Evolutionary conservation across 148 eudicot genomes (phyloP), one percentile per base, ranked within the genome.

Genomic region (Silene latifolia): DNA sequence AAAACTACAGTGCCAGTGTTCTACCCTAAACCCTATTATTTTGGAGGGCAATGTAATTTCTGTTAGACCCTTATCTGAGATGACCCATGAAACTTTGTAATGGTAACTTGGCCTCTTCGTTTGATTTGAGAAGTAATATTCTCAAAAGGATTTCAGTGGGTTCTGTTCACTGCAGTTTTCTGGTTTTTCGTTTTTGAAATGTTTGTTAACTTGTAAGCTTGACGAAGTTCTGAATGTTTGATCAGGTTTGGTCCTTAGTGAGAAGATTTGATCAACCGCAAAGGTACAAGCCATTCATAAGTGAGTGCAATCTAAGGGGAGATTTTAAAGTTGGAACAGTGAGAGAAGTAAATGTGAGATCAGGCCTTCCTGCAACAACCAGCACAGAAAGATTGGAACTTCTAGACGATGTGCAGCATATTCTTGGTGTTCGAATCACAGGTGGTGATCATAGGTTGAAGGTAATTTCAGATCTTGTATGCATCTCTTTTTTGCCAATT

Each of bases 181-280:
- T n/a, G n/a, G n/a, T n/a, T n/a, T n/a, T n/a, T n/a, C n/a, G n/a
- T n/a, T n/a, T n/a, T n/a, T n/a, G n/a, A n/a, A n/a, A n/a, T n/a
- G 8, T 8, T 60, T 67, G 4, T 1, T 8, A 3, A 12, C n/a
- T 48, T 23, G 32, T 23, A 13, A 18, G 12, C 18, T 29, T 67
- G 57, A 59, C 67, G 27, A 54, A 64, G 4, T 35, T 69, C 25
- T 19, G 74, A 74, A 58, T 27, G 48, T 59, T 63, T n/a, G 2
- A 78, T 74, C 78, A 88, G 92, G 92, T 86, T 15, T 88, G 89
- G 92, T 86, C 89, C 20, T 65, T 88, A 48, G 89, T 88, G 67
- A 83, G 92, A 75, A 83, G 88, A 59, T 86, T 88, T 80, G 92
- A 88, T 83, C 79, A 88, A 57, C 92, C 92, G 18, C 89, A 88